Base-by-base conservation (phyloP, 208 protist species). In the Plasmodiophora brassicae region DNA sequence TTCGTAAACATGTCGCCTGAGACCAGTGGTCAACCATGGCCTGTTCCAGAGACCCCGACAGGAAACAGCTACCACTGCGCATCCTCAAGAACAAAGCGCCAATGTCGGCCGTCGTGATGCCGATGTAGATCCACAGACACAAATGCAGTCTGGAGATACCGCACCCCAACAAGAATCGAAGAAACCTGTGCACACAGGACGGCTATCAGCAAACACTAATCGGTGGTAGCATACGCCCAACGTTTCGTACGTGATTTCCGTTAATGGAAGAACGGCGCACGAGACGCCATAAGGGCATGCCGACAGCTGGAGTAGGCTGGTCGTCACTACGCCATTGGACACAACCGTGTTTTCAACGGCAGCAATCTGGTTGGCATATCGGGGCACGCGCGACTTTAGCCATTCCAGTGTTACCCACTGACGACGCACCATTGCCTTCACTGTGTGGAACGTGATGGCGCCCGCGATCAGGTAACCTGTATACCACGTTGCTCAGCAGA, bases 281-380 rank as follows among this genome's bases (percentile, higher is more conserved):
- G 65, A 78, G 14, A 78, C n/a, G n/a, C 65, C 65, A 78, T 36
- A 78, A 14, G 65, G 65, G 41, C 65, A 78, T 14, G 65, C 65
- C 20, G 65, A 78, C 14, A 78, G 5, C 65, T 78, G 65, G 10
- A 78, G n/a, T 78, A 78, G n/a, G n/a, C 32, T 44, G 5, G 65
- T 32, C 14, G 65, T 5, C 10, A 78, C 41, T 14, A 78, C 20
- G 32, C 65, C 65, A 78, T 78, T n/a, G n/a, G 5, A 5, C 10
- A n/a, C 41, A 36, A 78, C n/a, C 20, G n/a, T 32, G 10, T 5
- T 78, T 32, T 78, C 65, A 5, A 78, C 5, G 5, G 14, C 5
- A 8, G 20, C n/a, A 5, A 78, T 78, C 5, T 32, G 32, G 14
- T 38, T 78, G 65, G 14, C 41, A 38, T 78, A 78, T 78, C 32